Percentiles rank a stretch among this genome's conserved stretches.
Evolutionary conservation across 2,329 filamentous ascomycete species (phyloP).

Genomic region (Aschersonia sp.): DNA sequence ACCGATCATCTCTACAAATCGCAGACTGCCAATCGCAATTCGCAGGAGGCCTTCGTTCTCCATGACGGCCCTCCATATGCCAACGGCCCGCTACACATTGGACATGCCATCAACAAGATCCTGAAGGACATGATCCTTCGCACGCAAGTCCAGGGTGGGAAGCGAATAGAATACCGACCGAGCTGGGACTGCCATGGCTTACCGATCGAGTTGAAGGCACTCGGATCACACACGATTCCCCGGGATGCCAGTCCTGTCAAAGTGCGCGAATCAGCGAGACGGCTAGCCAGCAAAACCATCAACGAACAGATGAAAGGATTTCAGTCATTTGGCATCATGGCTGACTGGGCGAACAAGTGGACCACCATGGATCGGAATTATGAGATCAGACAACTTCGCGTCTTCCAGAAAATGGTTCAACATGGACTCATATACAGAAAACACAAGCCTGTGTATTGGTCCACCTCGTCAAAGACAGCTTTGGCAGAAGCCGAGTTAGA

Average conservation of each 20-base stretch:
- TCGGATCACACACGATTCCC: constrained; percentile 36
- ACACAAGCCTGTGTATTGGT: constrained; percentile 80
- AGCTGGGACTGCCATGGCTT: constrained; percentile 98
- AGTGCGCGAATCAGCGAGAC: constrained; percentile 48
- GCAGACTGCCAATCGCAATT: constrained; percentile 49
- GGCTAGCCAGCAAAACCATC: constrained; percentile 54
- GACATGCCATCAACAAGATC: constrained; percentile 93
- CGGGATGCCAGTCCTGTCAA: constrained; percentile 35
- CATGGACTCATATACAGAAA: constrained; percentile 62
- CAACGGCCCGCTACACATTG: constrained; percentile 81
- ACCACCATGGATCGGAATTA: constrained; percentile 66
- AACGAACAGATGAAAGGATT: constrained; percentile 62
- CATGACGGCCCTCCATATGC: constrained; percentile 97
- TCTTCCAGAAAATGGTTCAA: constrained; percentile 63
- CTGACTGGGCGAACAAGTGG: constrained; percentile 64
- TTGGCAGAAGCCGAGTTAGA: constrained; percentile 76
- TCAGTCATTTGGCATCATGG: constrained; percentile 62
- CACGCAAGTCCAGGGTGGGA: constrained; percentile 59
- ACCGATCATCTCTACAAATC: constrained; percentile 82
- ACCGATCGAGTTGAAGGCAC: constrained; percentile 90
- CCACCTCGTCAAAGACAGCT: constrained; percentile 61
- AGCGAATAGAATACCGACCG: constrained; percentile 64
- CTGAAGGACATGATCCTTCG: constrained; percentile 88
- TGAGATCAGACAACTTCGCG: constrained; percentile 58
- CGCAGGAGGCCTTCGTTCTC: constrained; percentile 55